Base-by-base conservation (phyloP, 495 filamentous ascomycete genomes). In the Chaetomium tenue region DNA sequence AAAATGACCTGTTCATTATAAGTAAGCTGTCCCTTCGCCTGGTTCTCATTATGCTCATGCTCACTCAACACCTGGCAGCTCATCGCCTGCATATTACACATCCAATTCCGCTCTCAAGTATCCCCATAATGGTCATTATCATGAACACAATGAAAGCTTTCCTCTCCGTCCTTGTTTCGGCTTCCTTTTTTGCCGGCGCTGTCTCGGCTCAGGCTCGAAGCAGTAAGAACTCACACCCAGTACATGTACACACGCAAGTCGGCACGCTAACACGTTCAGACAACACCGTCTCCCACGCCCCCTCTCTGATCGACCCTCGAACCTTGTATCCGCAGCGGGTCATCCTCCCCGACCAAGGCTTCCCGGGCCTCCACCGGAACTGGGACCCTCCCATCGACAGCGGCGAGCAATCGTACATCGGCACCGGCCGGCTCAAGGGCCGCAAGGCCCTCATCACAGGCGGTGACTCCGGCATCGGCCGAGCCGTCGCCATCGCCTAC, bases 391-490 rank as follows among this genome's bases (percentile, higher is more conserved):
- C 47, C 47, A 23, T 50, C 20, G 47, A 50, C 47, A 50, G 47
- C 20, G 47, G 46, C 47, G 47, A 50, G 20, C 4, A 25, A 11
- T 50, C 47, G 1, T 50, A 50, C 47, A 12, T 25, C 11, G 20
- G 47, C 47, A 23, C 20, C 8, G 20, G 47, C 11, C 47, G 47
- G 22, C 20, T 50, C 47, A 50, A 13, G 47, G 47, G 47, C 47
- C 47, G 47, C 47, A 50, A 50, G 47, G 20, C 47, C 7, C 47
- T 50, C 20, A 50, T 50, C 20, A 50, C 47, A 22, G 47, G 47
- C 22, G 20, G 47, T 2, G 47, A 50, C 47, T 50, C 47, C 6
- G 47, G 47, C 22, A 23, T 50, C 47, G 20, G 47, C 22, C 47
- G 47, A 11, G 47, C 47, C 2, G 47, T 50, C 3, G 47, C 47